Evolutionary conservation across 352 stramenopile genomes (phyloP).

Genomic region (Phytophthora ramorum): DNA sequence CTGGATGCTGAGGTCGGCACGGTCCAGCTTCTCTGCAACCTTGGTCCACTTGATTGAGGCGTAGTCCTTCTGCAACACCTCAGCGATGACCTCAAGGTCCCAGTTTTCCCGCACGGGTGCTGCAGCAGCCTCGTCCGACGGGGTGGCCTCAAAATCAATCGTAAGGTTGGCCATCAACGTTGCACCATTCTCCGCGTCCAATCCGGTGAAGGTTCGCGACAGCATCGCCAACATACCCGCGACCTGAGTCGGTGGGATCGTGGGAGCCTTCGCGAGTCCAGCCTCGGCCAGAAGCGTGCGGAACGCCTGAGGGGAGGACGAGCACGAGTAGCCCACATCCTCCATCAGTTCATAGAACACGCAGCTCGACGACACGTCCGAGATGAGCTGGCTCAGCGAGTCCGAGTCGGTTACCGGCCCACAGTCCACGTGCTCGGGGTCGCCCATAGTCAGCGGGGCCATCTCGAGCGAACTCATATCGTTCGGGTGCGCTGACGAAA

Average conservation of each 20-base stretch:
- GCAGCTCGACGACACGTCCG: conserved; percentile 79
- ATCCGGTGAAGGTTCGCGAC: conserved; percentile 74
- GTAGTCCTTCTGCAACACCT: conserved; percentile 88
- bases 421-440: conserved; percentile 89
- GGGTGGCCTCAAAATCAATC: conserved; percentile 71
- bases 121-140: conserved; percentile 35
- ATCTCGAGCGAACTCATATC: conserved; percentile 90
- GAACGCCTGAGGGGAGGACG: conserved; percentile 79
- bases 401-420: conserved; percentile 64
- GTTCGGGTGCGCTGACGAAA: conserved; percentile 84
- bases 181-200: conserved; percentile 71
- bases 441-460: conserved; percentile 84
- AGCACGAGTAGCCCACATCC: conserved; percentile 90
- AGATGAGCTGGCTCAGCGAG: conserved; percentile 77
- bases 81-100: conserved; percentile 88
- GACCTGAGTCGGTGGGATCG: conserved; percentile 86
- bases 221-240: conserved; percentile 92
- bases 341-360: conserved; percentile 93
- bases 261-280: conserved; percentile 78
- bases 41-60: conserved; percentile 87
- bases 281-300: conserved; percentile 85
- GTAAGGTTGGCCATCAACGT: conserved; percentile 85
- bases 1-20: conserved; percentile 73
- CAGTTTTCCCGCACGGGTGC: conserved; percentile 57
- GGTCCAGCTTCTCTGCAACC: conserved; percentile 86